phyloP scores from a whole-genome alignment of 2,329 filamentous ascomycete species.

The Paecilomyces niveus region DNA sequence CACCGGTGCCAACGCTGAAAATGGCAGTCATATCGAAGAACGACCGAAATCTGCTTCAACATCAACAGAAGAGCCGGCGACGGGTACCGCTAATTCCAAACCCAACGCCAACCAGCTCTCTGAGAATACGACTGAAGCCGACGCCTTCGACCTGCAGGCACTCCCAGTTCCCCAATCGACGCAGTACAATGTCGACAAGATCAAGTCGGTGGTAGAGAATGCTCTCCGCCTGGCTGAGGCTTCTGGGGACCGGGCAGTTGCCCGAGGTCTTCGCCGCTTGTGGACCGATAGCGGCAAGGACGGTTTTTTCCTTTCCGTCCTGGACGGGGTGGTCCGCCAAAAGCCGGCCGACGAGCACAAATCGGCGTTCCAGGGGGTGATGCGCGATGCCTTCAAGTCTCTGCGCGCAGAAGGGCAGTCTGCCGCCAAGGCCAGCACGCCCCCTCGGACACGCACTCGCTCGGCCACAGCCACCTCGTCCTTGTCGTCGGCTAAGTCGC shows the following conservation, averaged over 20 bases:
- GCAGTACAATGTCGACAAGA: slow-evolving; percentile 20
- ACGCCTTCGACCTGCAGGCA: slow-evolving; percentile 8
- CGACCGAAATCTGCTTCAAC: slow-evolving; percentile 10
- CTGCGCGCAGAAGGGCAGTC: slow-evolving; percentile 8
- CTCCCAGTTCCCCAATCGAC: slow-evolving; percentile 15
- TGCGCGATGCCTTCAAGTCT: slow-evolving; percentile 21
- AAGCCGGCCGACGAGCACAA: slow-evolving; percentile 17
- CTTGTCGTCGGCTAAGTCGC: slow-evolving; percentile 33
- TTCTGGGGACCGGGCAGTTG: slow-evolving; percentile 19
- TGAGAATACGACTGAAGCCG: slow-evolving; percentile 10
- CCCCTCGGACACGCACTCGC: slow-evolving; percentile 11
- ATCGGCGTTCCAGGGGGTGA: slow-evolving; percentile 22
- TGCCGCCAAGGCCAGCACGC: slow-evolving; percentile 1
- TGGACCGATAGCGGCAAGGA: slow-evolving; percentile 22
- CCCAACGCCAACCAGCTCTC: slow-evolving; percentile 5
- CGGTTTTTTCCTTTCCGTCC: slow-evolving; percentile 22
- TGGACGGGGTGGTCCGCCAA: slow-evolving; percentile 22
- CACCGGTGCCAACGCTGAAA: slow-evolving; percentile 9
- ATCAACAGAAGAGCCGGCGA: slow-evolving; percentile 6
- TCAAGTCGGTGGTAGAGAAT: slow-evolving; percentile 19
- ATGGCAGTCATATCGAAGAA: slow-evolving; percentile 11
- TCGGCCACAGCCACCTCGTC: slow-evolving; percentile 27
- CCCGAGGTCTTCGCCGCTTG: slow-evolving; percentile 20
- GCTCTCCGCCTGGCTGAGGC: slow-evolving; percentile 22
- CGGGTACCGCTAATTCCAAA: slow-evolving; percentile 4